A percentile compares a stretch with the other conserved stretches of the same genome.
Conservation (phyloP, 257 asterid species). For the Ajuga chamaepitys region DNA sequence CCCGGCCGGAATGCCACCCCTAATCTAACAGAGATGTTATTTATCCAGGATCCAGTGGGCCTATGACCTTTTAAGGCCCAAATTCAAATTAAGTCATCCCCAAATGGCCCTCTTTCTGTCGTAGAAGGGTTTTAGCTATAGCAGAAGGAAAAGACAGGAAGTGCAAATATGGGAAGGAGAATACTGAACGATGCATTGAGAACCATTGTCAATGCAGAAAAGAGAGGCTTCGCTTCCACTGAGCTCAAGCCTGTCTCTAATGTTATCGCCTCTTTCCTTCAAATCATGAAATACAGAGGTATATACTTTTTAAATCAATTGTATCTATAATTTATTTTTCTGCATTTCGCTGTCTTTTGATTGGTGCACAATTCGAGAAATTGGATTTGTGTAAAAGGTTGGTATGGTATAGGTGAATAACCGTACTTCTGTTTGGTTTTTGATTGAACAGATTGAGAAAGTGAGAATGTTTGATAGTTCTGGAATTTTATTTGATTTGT, state of each 20-base stretch:
- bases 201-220: conserved; percentile 86
- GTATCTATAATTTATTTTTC: not conserved
- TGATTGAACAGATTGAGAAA: not conserved
- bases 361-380: not conserved
- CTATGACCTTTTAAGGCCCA: not conserved
- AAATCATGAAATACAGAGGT: conserved; percentile 96
- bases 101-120: not conserved
- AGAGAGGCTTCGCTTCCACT: conserved; percentile 80
- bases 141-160: conserved; percentile 4
- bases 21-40: too few relatives aligned
- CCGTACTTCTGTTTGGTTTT: not conserved
- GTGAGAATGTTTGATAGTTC: not conserved
- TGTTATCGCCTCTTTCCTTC: conserved; percentile 78
- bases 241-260: conserved; percentile 72
- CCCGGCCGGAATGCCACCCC: too few relatives aligned
- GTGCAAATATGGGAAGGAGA: conserved; percentile 66
- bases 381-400: not conserved
- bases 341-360: not conserved
- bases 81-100: not conserved
- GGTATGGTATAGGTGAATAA: too few relatives aligned
- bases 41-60: not conserved
- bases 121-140: conserved; percentile 26
- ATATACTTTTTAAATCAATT: not conserved
- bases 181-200: conserved; percentile 81
- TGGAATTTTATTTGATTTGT: not conserved